phyloP scores from a whole-genome alignment of 2,329 filamentous ascomycete species.

The Ophiostoma angusticollis region DNA sequence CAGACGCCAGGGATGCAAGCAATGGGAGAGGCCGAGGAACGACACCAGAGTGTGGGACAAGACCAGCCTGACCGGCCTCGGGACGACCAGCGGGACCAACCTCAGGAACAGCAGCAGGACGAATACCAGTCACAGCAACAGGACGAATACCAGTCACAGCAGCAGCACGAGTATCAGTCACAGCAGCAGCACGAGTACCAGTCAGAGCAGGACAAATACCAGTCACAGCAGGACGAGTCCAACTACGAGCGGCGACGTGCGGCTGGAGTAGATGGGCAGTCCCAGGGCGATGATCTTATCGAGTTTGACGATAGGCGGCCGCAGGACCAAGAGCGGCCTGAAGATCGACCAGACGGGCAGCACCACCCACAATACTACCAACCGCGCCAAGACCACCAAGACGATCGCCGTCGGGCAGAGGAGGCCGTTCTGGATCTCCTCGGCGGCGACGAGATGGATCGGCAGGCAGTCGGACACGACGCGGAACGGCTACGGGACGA shows the following conservation, averaged over 20 bases:
- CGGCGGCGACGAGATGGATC: conserved; percentile 8
- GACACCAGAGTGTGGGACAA: conserved; percentile 13
- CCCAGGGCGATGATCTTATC: conserved; percentile 25
- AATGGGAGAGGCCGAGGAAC: conserved; percentile 3
- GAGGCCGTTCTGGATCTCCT: conserved; percentile 4
- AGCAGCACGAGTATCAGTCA: conserved; percentile 19
- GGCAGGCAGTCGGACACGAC: background rate
- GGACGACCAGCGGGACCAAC: conserved; percentile 19
- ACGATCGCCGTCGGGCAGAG: conserved; percentile 1
- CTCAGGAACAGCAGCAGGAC: conserved; percentile 16
- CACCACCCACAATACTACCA: conserved; percentile 1
- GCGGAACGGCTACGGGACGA: conserved; percentile 8
- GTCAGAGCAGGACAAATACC: conserved; percentile 18
- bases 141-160: conserved; percentile 18
- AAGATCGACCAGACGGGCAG: background rate
- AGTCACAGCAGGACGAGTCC: conserved; percentile 17
- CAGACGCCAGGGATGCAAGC: no score
- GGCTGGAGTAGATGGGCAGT: no score
- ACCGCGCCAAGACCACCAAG: conserved; percentile 23
- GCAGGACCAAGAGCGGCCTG: background rate
- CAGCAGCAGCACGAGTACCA: conserved; percentile 17
- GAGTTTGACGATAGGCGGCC: background rate
- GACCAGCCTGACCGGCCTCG: conserved; percentile 18
- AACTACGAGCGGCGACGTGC: no score
- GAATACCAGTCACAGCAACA: conserved; percentile 19